phyloP scores from a whole-genome alignment of 371 early-diverging fungal species.

The Lichtheimia ramosa region DNA sequence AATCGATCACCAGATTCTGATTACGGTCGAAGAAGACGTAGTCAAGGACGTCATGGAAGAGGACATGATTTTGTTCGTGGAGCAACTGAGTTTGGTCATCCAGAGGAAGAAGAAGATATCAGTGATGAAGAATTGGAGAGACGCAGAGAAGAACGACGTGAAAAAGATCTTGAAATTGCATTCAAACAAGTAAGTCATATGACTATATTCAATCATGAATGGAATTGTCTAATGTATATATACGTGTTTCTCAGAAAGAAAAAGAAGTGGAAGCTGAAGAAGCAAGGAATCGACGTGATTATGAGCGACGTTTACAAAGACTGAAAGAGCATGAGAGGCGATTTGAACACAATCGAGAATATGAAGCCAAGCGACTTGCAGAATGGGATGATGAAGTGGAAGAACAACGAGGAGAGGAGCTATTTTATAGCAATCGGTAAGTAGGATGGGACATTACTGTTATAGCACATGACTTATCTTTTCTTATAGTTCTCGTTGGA shows the following conservation, averaged over 20 bases:
- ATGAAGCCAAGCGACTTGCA: constrained; percentile 52
- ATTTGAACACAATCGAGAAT: constrained; percentile 45
- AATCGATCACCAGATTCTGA: constrained; percentile 20
- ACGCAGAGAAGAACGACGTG: constrained; percentile 60
- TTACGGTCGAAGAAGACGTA: constrained; percentile 27
- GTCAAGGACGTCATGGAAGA: constrained; percentile 16
- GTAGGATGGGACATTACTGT: constrained; percentile 1
- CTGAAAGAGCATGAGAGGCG: constrained; percentile 54
- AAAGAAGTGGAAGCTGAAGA: constrained; percentile 68
- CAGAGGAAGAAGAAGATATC: constrained; percentile 29
- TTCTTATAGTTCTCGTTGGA: constrained; percentile 65
- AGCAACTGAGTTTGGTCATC: constrained; percentile 13
- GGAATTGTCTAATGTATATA: no score
- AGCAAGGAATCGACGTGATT: constrained; percentile 44
- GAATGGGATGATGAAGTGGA: constrained; percentile 81
- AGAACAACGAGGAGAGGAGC: constrained; percentile 58
- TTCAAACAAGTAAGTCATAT: constrained; percentile 57
- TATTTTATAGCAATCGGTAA: constrained; percentile 73
- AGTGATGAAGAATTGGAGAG: constrained; percentile 75
- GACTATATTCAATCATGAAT: not conserved
- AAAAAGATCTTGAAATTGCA: constrained; percentile 64
- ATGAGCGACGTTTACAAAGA: constrained; percentile 52
- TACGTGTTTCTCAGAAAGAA: constrained; percentile 43
- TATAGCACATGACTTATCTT: not conserved
- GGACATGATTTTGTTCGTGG: constrained; percentile 30